Percentiles rank a stretch among this genome's conserved stretches.
phyloP scores from a whole-genome alignment of 2,329 filamentous ascomycete species.

The Ceratocystis cacaofunesta region DNA sequence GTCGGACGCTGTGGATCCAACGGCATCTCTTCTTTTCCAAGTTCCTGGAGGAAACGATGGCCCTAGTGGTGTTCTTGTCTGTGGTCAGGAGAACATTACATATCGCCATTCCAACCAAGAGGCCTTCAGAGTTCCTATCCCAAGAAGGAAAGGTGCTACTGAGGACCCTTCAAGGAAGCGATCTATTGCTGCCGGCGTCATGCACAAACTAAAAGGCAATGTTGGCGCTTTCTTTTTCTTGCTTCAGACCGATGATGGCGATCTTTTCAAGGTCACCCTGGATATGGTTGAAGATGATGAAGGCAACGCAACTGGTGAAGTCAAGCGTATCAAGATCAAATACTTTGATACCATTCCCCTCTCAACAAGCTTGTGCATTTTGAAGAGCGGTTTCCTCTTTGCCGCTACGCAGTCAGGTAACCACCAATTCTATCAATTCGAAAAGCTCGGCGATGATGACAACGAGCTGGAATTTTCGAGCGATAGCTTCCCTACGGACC shows the following conservation, averaged over 20 bases:
- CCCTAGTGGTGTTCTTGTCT: slow-evolving; percentile 88
- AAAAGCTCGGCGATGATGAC: slow-evolving; percentile 90
- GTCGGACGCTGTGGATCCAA: slow-evolving; percentile 84
- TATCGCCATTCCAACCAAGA: slow-evolving; percentile 96
- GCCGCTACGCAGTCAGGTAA: slow-evolving; percentile 86
- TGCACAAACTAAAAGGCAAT: slow-evolving; percentile 81
- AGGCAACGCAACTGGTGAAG: slow-evolving; percentile 65
- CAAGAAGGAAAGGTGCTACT: slow-evolving; percentile 68
- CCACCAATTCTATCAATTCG: slow-evolving; percentile 90
- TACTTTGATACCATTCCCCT: slow-evolving; percentile 95
- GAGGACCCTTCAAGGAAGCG: slow-evolving; percentile 89
- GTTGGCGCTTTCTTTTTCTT: slow-evolving; percentile 91
- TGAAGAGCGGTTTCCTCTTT: slow-evolving; percentile 92
- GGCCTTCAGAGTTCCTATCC: slow-evolving; percentile 76
- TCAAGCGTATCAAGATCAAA: slow-evolving; percentile 75
- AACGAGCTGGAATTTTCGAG: slow-evolving; percentile 77
- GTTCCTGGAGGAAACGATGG: slow-evolving; percentile 89
- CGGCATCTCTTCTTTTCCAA: slow-evolving; percentile 80
- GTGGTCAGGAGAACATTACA: slow-evolving; percentile 84
- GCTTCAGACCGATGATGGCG: slow-evolving; percentile 91
- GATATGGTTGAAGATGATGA: slow-evolving; percentile 75
- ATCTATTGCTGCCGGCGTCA: slow-evolving; percentile 75
- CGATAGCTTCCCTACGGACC: slow-evolving; percentile 66
- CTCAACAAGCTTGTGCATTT: slow-evolving; percentile 72
- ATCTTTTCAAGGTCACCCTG: slow-evolving; percentile 90